Evolutionary conservation across 352 stramenopile genomes (phyloP), one percentile per base, ranked within the genome.

Genomic region (Pythium aristosporum): DNA sequence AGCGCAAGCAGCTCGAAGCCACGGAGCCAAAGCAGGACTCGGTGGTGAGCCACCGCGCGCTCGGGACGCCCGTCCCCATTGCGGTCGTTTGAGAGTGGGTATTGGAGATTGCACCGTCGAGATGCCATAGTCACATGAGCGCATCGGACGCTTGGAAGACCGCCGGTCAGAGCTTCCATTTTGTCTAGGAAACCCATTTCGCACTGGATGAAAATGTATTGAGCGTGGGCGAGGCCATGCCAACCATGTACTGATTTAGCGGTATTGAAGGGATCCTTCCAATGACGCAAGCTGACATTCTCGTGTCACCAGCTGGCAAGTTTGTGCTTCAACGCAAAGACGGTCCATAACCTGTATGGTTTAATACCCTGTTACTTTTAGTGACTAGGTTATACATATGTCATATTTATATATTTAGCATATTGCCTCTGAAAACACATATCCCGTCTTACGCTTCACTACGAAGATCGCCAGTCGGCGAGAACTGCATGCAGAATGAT

Each of bases 1-100:
- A 68, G 53, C 52, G 54, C 52, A 61, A 61, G 44, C 2, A 57
- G 53, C 46, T 68, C 21, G 61, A 68, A 39, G 52, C 16, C 2
- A 37, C 58, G 44, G 61, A 62, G 37, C 61, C 52, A 25, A 68
- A 68, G 61, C 48, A 54, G 25, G 25, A 54, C 48, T 54, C 48
- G 28, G 28, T 34, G 48, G 6, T 15, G 4, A 41, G 16, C 48
- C 48, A 54, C 48, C 25, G 18, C 12, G 13, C 28, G 48, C 13
- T 54, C 48, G 18, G 9, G 48, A 54, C 48, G 48, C 48, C 48
- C 48, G 25, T 41, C 28, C 25, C 9, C 25, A 25, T 5, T 28
- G 23, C 18, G 48, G 28, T 54, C 1, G 9, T 54, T 21, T 54
- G 39, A 16, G 44, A 12, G 20, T 30, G 25, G 25, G 25, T 5